phyloP scores from a whole-genome alignment of 352 stramenopile genomes.

The Phytophthora europaea region DNA sequence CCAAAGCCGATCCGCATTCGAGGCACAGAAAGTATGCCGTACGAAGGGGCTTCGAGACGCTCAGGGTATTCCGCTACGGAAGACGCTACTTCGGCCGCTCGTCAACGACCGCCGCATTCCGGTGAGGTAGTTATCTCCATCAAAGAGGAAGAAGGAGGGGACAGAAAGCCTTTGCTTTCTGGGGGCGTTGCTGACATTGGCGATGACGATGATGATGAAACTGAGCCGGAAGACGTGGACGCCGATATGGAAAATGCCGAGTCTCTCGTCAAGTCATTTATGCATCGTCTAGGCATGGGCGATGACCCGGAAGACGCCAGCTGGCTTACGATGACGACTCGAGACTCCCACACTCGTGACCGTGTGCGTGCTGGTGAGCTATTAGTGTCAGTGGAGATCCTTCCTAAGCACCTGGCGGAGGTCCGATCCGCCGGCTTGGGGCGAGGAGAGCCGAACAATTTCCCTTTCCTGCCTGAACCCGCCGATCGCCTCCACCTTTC shows the following conservation, averaged over 20 bases:
- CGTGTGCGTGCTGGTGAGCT: constrained; percentile 72
- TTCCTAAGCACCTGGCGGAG: constrained; percentile 64
- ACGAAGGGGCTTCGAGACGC: constrained; percentile 28
- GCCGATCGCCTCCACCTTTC: constrained; percentile 79
- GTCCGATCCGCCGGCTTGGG: constrained; percentile 78
- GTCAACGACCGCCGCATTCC: constrained; percentile 26
- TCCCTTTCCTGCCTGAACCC: constrained; percentile 77
- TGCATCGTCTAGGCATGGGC: constrained; percentile 80
- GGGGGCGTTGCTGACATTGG: constrained; percentile 12
- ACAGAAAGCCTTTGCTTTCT: constrained; percentile 40
- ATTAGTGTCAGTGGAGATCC: constrained; percentile 79
- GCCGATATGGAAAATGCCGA: constrained; percentile 70
- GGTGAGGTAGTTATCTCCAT: constrained; percentile 41
- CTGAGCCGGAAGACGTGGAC: constrained; percentile 33
- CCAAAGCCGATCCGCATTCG: constrained; percentile 68
- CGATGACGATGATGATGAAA: constrained; percentile 40
- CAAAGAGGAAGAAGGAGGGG: constrained; percentile 20
- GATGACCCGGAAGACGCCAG: constrained; percentile 80
- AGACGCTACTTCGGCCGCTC: constrained; percentile 35
- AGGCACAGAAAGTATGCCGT: constrained; percentile 41
- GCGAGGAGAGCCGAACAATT: constrained; percentile 84
- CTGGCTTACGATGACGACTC: constrained; percentile 81
- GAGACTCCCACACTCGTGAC: constrained; percentile 65
- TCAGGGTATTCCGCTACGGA: constrained; percentile 39
- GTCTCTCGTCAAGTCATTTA: constrained; percentile 77